Base-by-base conservation (phyloP, 345 rosid species). In the Adansonia digitata region DNA sequence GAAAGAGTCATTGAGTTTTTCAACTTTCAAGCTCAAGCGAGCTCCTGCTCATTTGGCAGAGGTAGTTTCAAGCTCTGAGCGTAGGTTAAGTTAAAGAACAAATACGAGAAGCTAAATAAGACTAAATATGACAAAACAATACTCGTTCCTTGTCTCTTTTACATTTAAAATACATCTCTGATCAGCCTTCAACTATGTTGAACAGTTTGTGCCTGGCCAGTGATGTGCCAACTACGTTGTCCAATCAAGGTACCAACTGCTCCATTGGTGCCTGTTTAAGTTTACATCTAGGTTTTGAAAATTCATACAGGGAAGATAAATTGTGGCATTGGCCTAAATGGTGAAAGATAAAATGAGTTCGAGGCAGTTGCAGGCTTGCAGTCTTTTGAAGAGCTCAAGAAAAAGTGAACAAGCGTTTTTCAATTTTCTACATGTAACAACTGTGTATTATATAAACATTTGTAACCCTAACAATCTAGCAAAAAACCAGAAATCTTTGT, bases 381-480 rank as follows among this genome's bases (percentile, higher is more conserved):
- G 9, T 12, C 63, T 2, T 59, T 59, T 59, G 62, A 59, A 59
- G 63, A 59, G n/a, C 18, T 60, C 15, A 15, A 60, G 69, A 63
- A 37, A 15, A 35, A 20, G 15, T n/a, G 68, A 63, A 37, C 26
- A n/a, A 10, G 46, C 46, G n/a, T 37, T 34, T 62, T 62, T 62
- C 68, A 35, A 18, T 37, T 61, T 63, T 63, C 48, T 37, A 37
- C 69, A 37, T 63, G 27, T 63, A 18, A 63, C 37, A 71, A 53
- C n/a, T 22, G 29, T 52, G 74, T 71, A 51, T 37, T n/a, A 71
- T 71, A 71, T 71, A 31, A 71, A 71, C 35, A 22, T 51, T 52
- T 49, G 27, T 52, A 34, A 35, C 40, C 20, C 74, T 71, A 71
- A 35, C 62, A 71, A 51, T 51, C 73, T 29, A 70, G n/a, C 73